phyloP scores from a whole-genome alignment of 176 grass and related monocot species.

The Saccharum officinarum region DNA sequence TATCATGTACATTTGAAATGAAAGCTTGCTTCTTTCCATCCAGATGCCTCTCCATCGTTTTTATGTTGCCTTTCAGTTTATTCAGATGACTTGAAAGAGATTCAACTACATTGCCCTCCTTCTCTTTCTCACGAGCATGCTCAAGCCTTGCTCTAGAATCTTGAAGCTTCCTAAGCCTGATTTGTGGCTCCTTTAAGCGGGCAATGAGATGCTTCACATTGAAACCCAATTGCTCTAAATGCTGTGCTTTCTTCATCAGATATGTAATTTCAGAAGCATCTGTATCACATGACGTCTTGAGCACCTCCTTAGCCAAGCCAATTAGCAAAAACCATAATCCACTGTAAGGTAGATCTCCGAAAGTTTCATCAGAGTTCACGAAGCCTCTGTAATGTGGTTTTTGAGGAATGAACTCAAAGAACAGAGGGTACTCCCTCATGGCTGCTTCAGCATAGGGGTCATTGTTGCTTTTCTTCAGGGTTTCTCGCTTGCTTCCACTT shows the following conservation, averaged over 20 bases:
- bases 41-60: conserved; percentile 53
- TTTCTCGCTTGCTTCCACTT: conserved; percentile 20
- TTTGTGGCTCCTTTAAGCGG: conserved; percentile 59
- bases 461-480: not conserved
- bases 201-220: conserved; percentile 61
- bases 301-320: conserved; percentile 43
- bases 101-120: conserved; percentile 30
- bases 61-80: conserved; percentile 53
- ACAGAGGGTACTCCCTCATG: conserved; percentile 51
- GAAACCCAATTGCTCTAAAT: conserved; percentile 51
- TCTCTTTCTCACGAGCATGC: conserved; percentile 46
- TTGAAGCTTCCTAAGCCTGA: conserved; percentile 44
- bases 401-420: conserved; percentile 64
- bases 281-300: conserved; percentile 58
- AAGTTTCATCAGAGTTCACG: conserved; percentile 16
- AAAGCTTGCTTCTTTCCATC: conserved; percentile 37
- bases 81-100: conserved; percentile 49
- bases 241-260: conserved; percentile 42
- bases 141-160: conserved; percentile 49
- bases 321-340: conserved; percentile 57
- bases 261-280: conserved; percentile 35
- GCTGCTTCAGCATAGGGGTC: conserved; percentile 56
- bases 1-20: conserved; percentile 14
- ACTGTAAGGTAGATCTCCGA: conserved; percentile 45
- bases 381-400: conserved; percentile 66